These are phyloP conservation scores for Candida hispaniensis DNA, from an alignment of 805 yeast genomes.

Conservation along the genomic window DNA sequence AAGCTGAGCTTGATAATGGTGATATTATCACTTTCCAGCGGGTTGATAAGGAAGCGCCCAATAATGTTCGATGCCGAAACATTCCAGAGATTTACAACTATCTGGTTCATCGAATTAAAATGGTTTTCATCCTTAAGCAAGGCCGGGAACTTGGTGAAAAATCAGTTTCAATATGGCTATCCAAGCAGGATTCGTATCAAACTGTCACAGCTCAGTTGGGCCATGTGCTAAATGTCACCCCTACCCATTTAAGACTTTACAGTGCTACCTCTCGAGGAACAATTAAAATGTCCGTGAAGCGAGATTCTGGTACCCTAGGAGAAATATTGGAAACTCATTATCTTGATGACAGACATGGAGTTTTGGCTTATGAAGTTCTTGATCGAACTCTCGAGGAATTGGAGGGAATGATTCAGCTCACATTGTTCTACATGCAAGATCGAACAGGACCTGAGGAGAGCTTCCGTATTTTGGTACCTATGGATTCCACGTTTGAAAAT, in stretches of 20 bases:
- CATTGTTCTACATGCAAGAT: too few species aligned
- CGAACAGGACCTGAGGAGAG: too few species aligned
- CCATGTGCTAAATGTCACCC: slow-evolving; percentile 40
- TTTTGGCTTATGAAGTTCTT: slow-evolving; percentile 64
- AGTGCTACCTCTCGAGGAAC: slow-evolving; percentile 48
- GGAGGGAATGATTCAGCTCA: slow-evolving; percentile 74
- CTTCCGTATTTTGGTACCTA: too few species aligned
- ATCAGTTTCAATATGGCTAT: slow-evolving; percentile 47
- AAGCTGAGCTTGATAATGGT: slow-evolving; percentile 30
- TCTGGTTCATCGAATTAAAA: slow-evolving; percentile 25
- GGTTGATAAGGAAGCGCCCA: slow-evolving; percentile 17
- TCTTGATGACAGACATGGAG: slow-evolving; percentile 6
- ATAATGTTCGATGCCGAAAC: slow-evolving; percentile 16
- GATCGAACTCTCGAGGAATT: slow-evolving; percentile 63
- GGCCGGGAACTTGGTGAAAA: slow-evolving; percentile 17
- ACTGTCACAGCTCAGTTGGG: slow-evolving; percentile 57
- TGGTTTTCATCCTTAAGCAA: slow-evolving; percentile 21
- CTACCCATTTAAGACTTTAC: slow-evolving; percentile 55
- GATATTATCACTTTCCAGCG: slow-evolving; percentile 31
- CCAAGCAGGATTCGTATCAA: slow-evolving; percentile 46
- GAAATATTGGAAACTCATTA: slow-evolving; percentile 23
- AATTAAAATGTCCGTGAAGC: slow-evolving; percentile 30
- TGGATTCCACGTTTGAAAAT: too few species aligned
- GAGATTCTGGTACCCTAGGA: slow-evolving; percentile 30
- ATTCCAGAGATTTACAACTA: slow-evolving; percentile 28